Conservation (phyloP, 306 rosid species). For the Quercus variabilis region DNA sequence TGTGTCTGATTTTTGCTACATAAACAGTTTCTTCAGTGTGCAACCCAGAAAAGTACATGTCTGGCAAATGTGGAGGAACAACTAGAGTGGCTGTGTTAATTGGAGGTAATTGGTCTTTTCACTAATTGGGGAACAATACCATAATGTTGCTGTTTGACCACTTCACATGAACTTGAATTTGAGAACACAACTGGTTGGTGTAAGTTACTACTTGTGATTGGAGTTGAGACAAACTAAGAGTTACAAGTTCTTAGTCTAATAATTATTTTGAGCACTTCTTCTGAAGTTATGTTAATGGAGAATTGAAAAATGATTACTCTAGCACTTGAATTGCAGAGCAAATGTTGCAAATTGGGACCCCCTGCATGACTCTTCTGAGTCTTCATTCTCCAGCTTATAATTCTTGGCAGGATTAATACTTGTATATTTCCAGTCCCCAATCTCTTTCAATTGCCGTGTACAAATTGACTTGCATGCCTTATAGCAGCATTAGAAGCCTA, state of each 20-base stretch:
- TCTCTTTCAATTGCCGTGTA: no score
- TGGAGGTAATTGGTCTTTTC: slow-evolving; percentile 52
- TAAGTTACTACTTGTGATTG: no score
- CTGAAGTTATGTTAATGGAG: neutral
- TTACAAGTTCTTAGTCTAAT: no score
- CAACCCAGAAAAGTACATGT: slow-evolving; percentile 53
- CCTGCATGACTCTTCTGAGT: no score
- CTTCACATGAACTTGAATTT: neutral
- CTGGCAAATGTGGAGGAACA: slow-evolving; percentile 68
- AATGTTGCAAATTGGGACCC: no score
- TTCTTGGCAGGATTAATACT: no score
- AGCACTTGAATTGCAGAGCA: neutral
- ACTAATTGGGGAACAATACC: neutral
- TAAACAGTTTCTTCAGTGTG: slow-evolving; percentile 50
- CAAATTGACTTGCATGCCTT: no score
- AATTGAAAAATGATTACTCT: neutral
- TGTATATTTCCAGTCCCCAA: no score
- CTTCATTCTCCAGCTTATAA: no score
- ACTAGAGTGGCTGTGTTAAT: slow-evolving; percentile 55
- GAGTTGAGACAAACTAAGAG: no score
- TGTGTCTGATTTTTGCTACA: slow-evolving; percentile 14
- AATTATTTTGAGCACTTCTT: no score
- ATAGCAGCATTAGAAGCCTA: no score
- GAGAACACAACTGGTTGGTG: neutral
- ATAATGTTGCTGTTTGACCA: neutral